These are phyloP conservation scores for Lepraria neglecta DNA, from an alignment of 495 filamentous ascomycete genomes.

Conservation along the genomic window DNA sequence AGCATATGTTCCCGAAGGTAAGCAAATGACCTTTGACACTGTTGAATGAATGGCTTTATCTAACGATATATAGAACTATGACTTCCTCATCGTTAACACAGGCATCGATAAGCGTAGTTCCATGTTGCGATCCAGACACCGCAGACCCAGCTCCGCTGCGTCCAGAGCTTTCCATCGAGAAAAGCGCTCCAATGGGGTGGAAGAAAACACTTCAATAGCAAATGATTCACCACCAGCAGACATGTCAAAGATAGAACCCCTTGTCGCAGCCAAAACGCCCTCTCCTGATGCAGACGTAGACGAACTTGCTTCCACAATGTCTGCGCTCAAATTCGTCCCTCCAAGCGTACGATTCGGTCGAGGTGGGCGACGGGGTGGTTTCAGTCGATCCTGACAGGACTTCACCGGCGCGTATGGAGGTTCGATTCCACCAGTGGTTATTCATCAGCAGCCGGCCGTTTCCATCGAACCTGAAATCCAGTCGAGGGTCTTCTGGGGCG, in stretches of 20 bases:
- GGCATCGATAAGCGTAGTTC: conserved; percentile 81
- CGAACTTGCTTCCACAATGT: conserved; percentile 72
- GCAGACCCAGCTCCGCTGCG: conserved; percentile 45
- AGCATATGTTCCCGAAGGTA: conserved; percentile 84
- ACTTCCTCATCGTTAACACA: conserved; percentile 80
- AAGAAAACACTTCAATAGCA: neutral
- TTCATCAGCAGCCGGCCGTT: neutral
- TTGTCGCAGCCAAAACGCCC: neutral
- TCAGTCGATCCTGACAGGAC: conserved; percentile 24
- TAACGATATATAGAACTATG: conserved; percentile 55
- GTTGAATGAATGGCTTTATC: neutral
- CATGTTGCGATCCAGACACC: conserved; percentile 56
- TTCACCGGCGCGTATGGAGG: too few species aligned
- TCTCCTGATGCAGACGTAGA: conserved; percentile 48
- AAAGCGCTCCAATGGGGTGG: conserved; percentile 6
- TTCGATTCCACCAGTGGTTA: neutral
- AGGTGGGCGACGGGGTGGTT: conserved; percentile 44
- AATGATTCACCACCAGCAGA: neutral
- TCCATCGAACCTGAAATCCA: neutral
- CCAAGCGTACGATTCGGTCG: conserved; percentile 66
- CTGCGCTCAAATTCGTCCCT: conserved; percentile 75
- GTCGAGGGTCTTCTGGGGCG: neutral
- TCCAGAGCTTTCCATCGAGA: conserved; percentile 18
- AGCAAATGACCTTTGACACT: neutral
- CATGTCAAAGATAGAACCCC: neutral